Percentiles rank a stretch among this genome's conserved stretches.
These are phyloP conservation scores for Aspergillus wentii DNA, from an alignment of 495 filamentous ascomycete genomes.

Conservation along the genomic window DNA sequence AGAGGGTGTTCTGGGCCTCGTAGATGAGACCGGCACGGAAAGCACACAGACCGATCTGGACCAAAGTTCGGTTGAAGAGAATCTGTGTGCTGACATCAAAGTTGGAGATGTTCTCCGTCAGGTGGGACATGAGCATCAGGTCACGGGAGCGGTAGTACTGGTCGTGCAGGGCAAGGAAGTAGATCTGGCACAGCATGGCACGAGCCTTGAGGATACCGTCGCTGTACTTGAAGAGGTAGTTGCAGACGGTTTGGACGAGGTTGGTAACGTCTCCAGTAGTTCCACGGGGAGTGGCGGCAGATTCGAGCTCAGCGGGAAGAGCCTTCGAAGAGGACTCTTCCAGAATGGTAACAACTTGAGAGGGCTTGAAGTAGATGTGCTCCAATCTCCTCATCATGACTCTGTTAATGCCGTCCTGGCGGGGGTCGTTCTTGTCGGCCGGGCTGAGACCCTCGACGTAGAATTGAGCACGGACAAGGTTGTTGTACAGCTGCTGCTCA, in stretches of 20 bases:
- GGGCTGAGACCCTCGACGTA: conserved; percentile 79
- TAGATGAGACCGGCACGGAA: conserved; percentile 97
- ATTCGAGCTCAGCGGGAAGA: conserved; percentile 66
- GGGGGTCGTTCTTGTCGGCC: conserved; percentile 63
- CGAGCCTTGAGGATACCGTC: conserved; percentile 93
- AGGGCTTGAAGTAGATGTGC: conserved; percentile 98
- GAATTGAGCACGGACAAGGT: conserved; percentile 77
- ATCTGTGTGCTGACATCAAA: conserved; percentile 98
- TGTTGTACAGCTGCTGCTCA: conserved; percentile 87
- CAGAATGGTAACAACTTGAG: conserved; percentile 85
- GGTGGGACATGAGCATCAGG: conserved; percentile 99
- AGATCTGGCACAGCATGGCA: conserved; percentile 97
- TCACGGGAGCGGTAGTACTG: conserved; percentile 96
- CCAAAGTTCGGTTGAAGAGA: conserved; percentile 95
- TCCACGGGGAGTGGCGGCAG: conserved; percentile 69
- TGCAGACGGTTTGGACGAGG: conserved; percentile 85
- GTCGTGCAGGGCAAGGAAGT: conserved; percentile 95
- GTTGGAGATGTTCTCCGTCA: conserved; percentile 90
- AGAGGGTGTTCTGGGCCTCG: conserved; percentile 91
- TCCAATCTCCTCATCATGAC: conserved; percentile 91
- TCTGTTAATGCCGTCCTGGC: conserved; percentile 82
- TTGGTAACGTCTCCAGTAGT: conserved; percentile 57
- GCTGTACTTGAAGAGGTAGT: conserved; percentile 88
- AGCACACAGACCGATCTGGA: conserved; percentile 96
- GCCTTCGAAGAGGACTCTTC: conserved; percentile 91